Evolutionary conservation across 768 basidiomycete genomes (phyloP).

Genomic region (Psilocybe cyanescens): DNA sequence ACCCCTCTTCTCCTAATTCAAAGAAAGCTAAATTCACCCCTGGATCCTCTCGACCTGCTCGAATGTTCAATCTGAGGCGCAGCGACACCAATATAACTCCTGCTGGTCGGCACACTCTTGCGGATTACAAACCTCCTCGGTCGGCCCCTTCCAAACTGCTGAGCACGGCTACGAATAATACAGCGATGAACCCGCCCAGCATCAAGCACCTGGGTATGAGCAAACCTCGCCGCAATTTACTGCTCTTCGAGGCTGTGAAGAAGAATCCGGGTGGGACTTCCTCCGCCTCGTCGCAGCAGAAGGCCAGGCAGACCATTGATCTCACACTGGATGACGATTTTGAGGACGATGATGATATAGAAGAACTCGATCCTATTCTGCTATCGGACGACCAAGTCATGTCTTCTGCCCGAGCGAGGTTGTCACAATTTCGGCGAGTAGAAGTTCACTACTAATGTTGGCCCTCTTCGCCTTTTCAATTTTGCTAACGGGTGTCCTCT

Average conservation of each 20-base stretch:
- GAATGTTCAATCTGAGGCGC: conserved; percentile 34
- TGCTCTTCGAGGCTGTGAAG: conserved; percentile 11
- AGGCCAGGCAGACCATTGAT: conserved; percentile 15
- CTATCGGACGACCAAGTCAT: conserved; percentile 18
- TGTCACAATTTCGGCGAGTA: conserved; percentile 26
- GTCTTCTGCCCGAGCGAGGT: conserved; percentile 11
- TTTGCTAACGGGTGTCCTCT: not conserved
- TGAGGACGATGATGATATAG: not conserved
- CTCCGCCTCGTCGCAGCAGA: not conserved
- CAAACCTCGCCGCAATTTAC: conserved; percentile 2
- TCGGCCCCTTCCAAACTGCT: conserved; percentile 22
- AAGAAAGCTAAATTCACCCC: conserved; percentile 39
- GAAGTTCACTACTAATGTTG: too few species aligned
- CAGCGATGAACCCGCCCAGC: not conserved
- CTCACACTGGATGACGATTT: conserved; percentile 13
- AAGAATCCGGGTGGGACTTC: not conserved
- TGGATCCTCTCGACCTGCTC: conserved; percentile 11
- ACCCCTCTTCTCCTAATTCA: not conserved
- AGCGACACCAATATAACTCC: conserved; percentile 52
- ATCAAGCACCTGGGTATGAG: not conserved
- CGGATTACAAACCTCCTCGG: conserved; percentile 16
- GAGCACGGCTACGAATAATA: not conserved
- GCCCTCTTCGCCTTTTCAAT: not conserved
- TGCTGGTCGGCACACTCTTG: conserved; percentile 35
- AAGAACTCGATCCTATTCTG: conserved; percentile 3